Conservation (phyloP, 208 protist species). For the Jaenimonas drosophilae region DNA sequence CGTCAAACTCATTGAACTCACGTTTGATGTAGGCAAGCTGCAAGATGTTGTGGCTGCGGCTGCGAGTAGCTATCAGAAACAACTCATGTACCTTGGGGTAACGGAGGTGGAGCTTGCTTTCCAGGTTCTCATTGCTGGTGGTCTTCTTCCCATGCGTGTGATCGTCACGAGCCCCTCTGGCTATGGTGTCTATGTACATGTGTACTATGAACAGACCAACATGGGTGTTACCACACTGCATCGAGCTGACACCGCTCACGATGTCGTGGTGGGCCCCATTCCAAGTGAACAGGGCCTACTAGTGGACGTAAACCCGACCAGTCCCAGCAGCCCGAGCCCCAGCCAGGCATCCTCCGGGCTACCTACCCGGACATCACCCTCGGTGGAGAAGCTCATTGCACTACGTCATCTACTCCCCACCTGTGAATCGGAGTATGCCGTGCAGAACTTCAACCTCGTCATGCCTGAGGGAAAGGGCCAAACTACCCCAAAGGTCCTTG, state of each 20-base stretch:
- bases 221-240: conserved; percentile 36
- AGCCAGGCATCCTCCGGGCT: too few relatives aligned
- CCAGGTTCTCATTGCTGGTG: conserved; percentile 28
- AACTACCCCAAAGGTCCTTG: conserved; percentile 11
- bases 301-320: conserved; percentile 5
- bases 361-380: too few relatives aligned
- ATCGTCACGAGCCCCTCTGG: conserved; percentile 74
- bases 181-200: conserved; percentile 57
- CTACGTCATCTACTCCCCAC: conserved; percentile 12
- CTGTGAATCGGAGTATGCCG: too few relatives aligned
- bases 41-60: conserved; percentile 31
- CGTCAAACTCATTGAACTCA: conserved; percentile 77
- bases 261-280: conserved; percentile 41
- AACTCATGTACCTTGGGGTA: conserved; percentile 53
- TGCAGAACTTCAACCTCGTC: too few relatives aligned
- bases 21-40: conserved; percentile 46
- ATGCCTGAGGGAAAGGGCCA: too few relatives aligned
- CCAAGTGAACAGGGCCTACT: conserved; percentile 30
- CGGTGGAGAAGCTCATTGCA: conserved; percentile 19
- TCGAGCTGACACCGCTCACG: conserved; percentile 64
- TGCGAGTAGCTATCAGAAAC: conserved; percentile 43
- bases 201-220: conserved; percentile 75
- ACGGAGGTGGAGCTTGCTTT: conserved; percentile 80
- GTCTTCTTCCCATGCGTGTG: conserved; percentile 78
- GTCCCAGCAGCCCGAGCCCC: not conserved